Base-by-base conservation (phyloP, 2,329 filamentous ascomycete species). In the Malbranchea zuffiana region DNA sequence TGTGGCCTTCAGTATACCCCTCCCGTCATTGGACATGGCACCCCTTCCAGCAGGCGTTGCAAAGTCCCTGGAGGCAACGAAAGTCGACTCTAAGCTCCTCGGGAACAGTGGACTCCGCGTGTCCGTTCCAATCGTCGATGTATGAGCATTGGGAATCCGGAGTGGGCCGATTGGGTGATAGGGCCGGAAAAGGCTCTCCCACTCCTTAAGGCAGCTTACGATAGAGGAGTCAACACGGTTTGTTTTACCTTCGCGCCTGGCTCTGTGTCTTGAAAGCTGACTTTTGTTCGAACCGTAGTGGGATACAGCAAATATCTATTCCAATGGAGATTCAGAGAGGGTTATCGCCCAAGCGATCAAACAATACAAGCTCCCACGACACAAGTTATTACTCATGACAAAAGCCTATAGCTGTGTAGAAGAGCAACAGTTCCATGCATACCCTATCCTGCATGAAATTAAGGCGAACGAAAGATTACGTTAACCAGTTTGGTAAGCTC, bases 321-420 rank as follows among this genome's bases (percentile, higher is more conserved):
- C 67, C 37, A 74, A 74, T 42, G 72, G 73, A 16, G 57, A 54
- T 1, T 70, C 65, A 3, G 73, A 77, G 48, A 55, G 60, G 31
- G 66, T 75, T 23, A 49, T 53, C 21, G 72, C 66, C 41, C 74
- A 73, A 48, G 71, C 72, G 1, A 67, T 78, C 49, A 71, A 74
- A 50, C 67, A 75, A 45, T 74, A 71, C 56, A 57, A 66, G 12
- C 66, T 77, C 12, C 71, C 71, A 0, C 63, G 73, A 15, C 54
- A 73, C 20, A 74, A 74, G 45, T 50, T 78, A 4, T 62, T 74
- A 37, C 66, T 78, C 27, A 54, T 75, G 37, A 70, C 68, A 7
- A 78, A 78, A 52, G 71, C 65, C 49, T 68, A 48, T 47, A 66
- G 57, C 35, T 57, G 59, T 6, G 48, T 51, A 5, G 49, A 51